Percentiles rank a stretch among this genome's conserved stretches.
Evolutionary conservation across 2,329 filamentous ascomycete genomes (phyloP).

Genomic region (Stemphylium beticola): DNA sequence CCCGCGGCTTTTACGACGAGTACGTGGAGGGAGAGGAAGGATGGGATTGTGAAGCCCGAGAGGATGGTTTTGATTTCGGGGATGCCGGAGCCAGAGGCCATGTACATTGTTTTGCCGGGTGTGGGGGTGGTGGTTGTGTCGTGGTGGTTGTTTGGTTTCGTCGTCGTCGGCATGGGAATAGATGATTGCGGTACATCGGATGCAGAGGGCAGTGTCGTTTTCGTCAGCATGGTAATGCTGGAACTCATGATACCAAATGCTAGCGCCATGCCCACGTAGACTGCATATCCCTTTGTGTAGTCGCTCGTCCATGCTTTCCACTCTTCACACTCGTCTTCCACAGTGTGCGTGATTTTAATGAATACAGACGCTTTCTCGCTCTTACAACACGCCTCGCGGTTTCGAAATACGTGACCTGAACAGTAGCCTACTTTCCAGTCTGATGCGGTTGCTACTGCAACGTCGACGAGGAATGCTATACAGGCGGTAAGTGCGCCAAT

Average conservation of each 20-base stretch:
- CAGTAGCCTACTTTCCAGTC: constrained; percentile 67
- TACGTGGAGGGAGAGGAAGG: constrained; percentile 63
- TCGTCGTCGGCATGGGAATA: background rate
- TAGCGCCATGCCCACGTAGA: constrained; percentile 59
- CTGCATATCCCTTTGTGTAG: constrained; percentile 53
- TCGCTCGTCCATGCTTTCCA: constrained; percentile 55
- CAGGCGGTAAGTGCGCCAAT: constrained; percentile 63
- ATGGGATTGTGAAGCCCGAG: constrained; percentile 65
- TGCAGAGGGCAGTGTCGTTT: constrained; percentile 55
- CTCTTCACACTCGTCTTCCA: constrained; percentile 41
- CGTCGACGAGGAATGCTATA: constrained; percentile 63
- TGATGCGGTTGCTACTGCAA: constrained; percentile 60
- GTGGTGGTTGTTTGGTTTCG: constrained; percentile 2
- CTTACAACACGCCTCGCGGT: constrained; percentile 58
- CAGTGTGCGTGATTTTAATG: background rate
- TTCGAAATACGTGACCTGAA: constrained; percentile 52
- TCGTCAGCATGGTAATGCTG: constrained; percentile 58
- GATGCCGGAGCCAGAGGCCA: constrained; percentile 65
- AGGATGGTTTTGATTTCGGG: constrained; percentile 68
- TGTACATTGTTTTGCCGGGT: constrained; percentile 62
- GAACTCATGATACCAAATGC: constrained; percentile 59
- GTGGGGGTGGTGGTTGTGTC: constrained; percentile 15
- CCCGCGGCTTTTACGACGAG: constrained; percentile 65
- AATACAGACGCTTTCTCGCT: constrained; percentile 24
- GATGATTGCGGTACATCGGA: constrained; percentile 34